These are phyloP conservation scores for Melaleuca alternifolia DNA, from an alignment of 345 rosid species.

Conservation along the genomic window DNA sequence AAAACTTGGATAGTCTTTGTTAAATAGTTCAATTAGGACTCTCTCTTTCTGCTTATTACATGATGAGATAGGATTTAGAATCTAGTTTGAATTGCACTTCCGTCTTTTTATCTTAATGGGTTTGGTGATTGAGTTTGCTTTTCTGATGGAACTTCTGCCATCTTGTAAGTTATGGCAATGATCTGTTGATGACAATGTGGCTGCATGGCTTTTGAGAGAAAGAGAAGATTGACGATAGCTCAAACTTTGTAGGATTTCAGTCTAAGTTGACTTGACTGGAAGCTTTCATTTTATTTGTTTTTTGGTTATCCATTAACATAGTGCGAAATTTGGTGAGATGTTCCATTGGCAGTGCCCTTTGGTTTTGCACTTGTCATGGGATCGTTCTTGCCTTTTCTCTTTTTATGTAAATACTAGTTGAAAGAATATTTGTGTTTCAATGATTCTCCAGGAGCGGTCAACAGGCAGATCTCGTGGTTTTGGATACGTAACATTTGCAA, in stretches of 20 bases:
- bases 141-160: neutral
- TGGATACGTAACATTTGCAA: slow-evolving; percentile 85
- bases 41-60: neutral
- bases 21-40: neutral
- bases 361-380: neutral
- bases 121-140: neutral
- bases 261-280: neutral
- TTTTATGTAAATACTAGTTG: neutral
- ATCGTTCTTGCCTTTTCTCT: neutral
- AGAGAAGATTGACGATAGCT: neutral
- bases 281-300: neutral
- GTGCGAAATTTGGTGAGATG: neutral
- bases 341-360: neutral
- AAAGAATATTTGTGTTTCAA: neutral
- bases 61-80: neutral
- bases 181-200: neutral
- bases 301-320: neutral
- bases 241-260: neutral
- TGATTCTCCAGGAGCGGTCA: slow-evolving; percentile 58
- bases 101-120: neutral
- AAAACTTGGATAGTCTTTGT: neutral
- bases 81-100: neutral
- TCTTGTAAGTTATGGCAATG: neutral
- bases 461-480: slow-evolving; percentile 97
- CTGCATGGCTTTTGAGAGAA: neutral